Conservation (phyloP, 176 grass and related monocot genomes). For the Tillandsia leiboldiana region DNA sequence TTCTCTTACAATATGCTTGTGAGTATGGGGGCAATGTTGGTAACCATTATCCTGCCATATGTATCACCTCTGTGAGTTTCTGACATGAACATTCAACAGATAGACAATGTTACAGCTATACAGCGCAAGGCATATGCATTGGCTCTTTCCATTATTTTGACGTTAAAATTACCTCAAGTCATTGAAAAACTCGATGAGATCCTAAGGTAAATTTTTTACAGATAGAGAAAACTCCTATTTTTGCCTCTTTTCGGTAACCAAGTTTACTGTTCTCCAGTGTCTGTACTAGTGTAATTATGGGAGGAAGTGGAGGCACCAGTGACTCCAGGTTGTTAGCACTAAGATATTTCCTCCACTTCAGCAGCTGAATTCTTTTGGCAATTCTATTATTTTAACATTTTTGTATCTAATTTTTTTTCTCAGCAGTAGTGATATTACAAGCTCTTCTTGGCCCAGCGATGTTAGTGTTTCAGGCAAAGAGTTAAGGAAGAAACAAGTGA, state of each 20-base stretch:
- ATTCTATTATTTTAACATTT: background rate
- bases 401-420: slow-evolving; percentile 23
- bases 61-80: background rate
- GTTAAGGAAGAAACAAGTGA: slow-evolving; percentile 74
- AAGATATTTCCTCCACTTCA: slow-evolving; percentile 11
- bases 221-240: background rate
- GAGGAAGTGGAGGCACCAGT: slow-evolving; percentile 45
- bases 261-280: slow-evolving; percentile 38
- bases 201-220: slow-evolving; percentile 53
- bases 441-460: slow-evolving; percentile 42
- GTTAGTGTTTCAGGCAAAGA: slow-evolving; percentile 54
- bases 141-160: slow-evolving; percentile 91
- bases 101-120: slow-evolving; percentile 63
- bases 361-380: background rate
- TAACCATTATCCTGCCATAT: no score
- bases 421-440: slow-evolving; percentile 71
- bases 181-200: slow-evolving; percentile 98
- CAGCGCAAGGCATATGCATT: slow-evolving; percentile 80
- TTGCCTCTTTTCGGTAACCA: slow-evolving; percentile 7
- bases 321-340: slow-evolving; percentile 48
- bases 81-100: slow-evolving; percentile 42
- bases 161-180: slow-evolving; percentile 73
- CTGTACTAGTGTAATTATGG: slow-evolving; percentile 85
- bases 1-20: background rate
- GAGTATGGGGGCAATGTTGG: background rate